These are phyloP conservation scores for Peribolospora baueri DNA, from an alignment of 768 basidiomycete species.

Conservation along the genomic window DNA sequence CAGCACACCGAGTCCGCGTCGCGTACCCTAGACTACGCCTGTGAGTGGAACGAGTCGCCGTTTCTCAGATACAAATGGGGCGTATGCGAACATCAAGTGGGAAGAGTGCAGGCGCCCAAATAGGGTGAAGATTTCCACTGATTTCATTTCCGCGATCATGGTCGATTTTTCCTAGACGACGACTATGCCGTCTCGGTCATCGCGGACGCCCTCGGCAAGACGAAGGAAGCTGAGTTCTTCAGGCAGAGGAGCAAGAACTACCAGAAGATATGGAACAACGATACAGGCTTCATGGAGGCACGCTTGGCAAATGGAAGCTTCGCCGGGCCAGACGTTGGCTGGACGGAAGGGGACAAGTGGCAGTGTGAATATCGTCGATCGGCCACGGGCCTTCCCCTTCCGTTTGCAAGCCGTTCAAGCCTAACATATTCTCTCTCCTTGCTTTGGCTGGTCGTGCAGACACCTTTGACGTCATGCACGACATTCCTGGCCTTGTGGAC, in stretches of 20 bases:
- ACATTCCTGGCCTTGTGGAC: constrained; percentile 36
- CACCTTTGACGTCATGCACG: constrained; percentile 21
- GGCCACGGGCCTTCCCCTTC: no score
- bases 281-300: constrained; percentile 62
- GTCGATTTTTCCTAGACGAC: constrained; percentile 29
- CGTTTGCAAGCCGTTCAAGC: no score
- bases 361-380: constrained; percentile 25
- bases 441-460: no score
- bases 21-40: constrained; percentile 53
- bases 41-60: constrained; percentile 21
- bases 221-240: constrained; percentile 29
- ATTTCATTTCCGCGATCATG: no score
- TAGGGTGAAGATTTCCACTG: neutral
- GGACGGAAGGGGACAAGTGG: constrained; percentile 63
- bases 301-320: constrained; percentile 40
- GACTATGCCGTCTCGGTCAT: constrained; percentile 49
- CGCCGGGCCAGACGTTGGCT: constrained; percentile 44
- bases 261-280: constrained; percentile 40
- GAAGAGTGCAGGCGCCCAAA: neutral
- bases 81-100: neutral
- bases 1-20: constrained; percentile 56
- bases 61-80: neutral
- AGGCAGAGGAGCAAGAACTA: constrained; percentile 33
- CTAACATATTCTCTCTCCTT: no score
- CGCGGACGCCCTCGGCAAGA: constrained; percentile 31